Evolutionary conservation across 1,139 yeast species (phyloP).

Genomic region (Hemisphaericaspora subhashii): DNA sequence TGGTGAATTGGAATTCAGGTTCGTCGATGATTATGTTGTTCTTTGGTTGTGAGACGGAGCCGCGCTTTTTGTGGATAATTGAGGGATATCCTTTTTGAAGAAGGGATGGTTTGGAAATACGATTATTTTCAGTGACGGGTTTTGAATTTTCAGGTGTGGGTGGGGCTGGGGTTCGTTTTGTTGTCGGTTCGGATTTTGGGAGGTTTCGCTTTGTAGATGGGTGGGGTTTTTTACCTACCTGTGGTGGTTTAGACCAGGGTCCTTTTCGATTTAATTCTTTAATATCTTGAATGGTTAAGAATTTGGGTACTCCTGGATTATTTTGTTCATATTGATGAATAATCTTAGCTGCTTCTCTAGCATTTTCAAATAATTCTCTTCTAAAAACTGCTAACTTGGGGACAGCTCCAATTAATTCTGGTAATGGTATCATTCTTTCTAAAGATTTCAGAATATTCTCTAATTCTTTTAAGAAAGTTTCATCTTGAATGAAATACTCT

Average conservation of each 20-base stretch:
- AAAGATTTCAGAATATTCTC: conserved; percentile 16
- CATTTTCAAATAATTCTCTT: conserved; percentile 30
- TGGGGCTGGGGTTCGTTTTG: background rate
- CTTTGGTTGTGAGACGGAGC: background rate
- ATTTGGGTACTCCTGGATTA: conserved; percentile 3
- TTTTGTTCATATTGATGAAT: conserved; percentile 9
- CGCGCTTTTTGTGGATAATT: background rate
- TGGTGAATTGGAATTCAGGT: too few relatives aligned
- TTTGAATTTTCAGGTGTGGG: background rate
- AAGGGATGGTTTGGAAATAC: background rate
- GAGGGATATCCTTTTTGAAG: background rate
- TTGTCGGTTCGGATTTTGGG: background rate
- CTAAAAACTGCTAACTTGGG: conserved; percentile 28
- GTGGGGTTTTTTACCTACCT: background rate
- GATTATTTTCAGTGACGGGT: background rate
- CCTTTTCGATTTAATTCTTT: background rate
- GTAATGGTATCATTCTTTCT: conserved; percentile 25
- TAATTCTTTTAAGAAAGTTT: conserved; percentile 10
- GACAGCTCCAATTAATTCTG: conserved; percentile 21
- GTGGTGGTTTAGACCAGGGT: background rate
- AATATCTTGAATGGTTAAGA: conserved; percentile 1
- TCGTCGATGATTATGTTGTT: too few relatives aligned
- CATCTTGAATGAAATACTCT: conserved; percentile 8
- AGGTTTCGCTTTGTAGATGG: background rate
- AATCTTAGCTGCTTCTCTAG: conserved; percentile 32